Percentiles rank a stretch among this genome's conserved stretches.
These are phyloP conservation scores for Xylaria sp. DNA, from an alignment of 2,329 filamentous ascomycete genomes.

Conservation along the genomic window DNA sequence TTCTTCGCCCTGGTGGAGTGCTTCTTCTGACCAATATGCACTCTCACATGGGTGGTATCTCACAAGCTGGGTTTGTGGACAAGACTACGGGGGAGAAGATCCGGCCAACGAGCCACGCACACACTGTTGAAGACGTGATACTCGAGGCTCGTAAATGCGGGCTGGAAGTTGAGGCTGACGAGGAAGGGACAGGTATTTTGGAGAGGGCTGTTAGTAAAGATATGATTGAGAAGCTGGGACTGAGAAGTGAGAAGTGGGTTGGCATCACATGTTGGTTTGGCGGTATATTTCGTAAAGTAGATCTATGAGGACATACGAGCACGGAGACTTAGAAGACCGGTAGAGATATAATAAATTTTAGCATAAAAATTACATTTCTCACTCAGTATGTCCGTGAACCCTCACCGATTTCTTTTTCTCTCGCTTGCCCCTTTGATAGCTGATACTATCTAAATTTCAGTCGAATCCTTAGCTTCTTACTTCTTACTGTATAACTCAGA, in stretches of 20 bases:
- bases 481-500: too few relatives aligned
- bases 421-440: too few relatives aligned
- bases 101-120: conserved; percentile 66
- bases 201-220: conserved; percentile 61
- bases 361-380: not conserved
- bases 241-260: conserved; percentile 72
- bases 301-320: not conserved
- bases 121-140: conserved; percentile 63
- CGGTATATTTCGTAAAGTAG: conserved; percentile 54
- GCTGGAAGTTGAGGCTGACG: conserved; percentile 53
- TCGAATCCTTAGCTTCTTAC: too few relatives aligned
- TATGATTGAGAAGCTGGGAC: conserved; percentile 68
- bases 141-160: conserved; percentile 58
- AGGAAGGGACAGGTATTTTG: conserved; percentile 44
- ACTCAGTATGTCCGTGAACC: not conserved
- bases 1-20: conserved; percentile 60
- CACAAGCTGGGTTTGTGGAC: conserved; percentile 71
- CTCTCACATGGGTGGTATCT: conserved; percentile 67
- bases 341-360: not conserved
- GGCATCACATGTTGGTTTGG: conserved; percentile 65
- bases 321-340: not conserved
- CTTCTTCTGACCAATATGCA: conserved; percentile 76
- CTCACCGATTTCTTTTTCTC: not conserved
- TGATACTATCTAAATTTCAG: too few relatives aligned
- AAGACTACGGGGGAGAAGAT: conserved; percentile 64